These are phyloP conservation scores for Bipolaris gigantea DNA, from an alignment of 2,329 filamentous ascomycete species.

Conservation along the genomic window DNA sequence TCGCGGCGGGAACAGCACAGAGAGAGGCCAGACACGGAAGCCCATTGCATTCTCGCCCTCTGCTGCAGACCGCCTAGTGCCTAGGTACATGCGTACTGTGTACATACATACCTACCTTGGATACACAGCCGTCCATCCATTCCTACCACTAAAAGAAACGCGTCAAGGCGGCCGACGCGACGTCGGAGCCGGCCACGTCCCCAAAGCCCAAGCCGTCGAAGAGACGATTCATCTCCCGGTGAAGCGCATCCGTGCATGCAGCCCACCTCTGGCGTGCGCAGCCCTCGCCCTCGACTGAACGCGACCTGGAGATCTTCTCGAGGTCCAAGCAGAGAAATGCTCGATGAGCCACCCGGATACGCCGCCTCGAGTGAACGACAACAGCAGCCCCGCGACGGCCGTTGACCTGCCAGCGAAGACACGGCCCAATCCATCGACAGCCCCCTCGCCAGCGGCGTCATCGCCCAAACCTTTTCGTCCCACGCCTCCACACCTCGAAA, in stretches of 20 bases:
- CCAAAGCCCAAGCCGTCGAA: neutral
- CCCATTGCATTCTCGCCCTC: neutral
- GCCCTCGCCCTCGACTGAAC: constrained; percentile 16
- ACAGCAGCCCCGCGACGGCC: constrained; percentile 27
- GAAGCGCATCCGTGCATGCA: constrained; percentile 18
- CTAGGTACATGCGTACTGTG: neutral
- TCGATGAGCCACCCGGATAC: constrained; percentile 29
- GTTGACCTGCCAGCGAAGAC: constrained; percentile 26
- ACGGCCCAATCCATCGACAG: constrained; percentile 11
- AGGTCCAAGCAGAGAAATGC: constrained; percentile 25
- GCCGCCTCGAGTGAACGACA: constrained; percentile 21
- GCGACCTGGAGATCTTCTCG: constrained; percentile 23
- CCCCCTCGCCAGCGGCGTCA: constrained; percentile 15
- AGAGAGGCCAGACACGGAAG: neutral
- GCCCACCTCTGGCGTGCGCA: constrained; percentile 17
- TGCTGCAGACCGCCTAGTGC: neutral
- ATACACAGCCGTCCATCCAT: neutral
- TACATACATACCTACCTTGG: no score
- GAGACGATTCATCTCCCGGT: constrained; percentile 18
- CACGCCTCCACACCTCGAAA: constrained; percentile 25
- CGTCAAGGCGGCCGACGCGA: constrained; percentile 9
- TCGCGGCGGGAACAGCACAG: neutral
- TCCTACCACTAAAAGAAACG: constrained; percentile 6
- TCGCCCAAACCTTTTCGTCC: constrained; percentile 16
- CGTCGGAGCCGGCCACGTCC: neutral